These are phyloP conservation scores for Phoma sp. DNA, from an alignment of 2,329 filamentous ascomycete species.

Conservation along the genomic window DNA sequence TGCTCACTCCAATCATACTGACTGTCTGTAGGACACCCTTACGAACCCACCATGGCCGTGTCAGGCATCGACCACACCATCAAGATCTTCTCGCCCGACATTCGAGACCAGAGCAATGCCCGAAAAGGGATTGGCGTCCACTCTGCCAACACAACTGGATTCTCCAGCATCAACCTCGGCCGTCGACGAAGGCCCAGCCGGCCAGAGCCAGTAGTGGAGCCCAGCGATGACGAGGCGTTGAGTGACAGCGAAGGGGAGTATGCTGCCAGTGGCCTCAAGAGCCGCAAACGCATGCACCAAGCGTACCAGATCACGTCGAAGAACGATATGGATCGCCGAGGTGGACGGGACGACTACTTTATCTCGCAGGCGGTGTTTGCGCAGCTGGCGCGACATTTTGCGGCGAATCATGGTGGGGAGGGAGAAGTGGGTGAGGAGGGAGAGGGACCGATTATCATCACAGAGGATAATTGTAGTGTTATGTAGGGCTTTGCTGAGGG, in stretches of 20 bases:
- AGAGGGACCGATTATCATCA: conserved; percentile 35
- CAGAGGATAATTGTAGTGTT: conserved; percentile 41
- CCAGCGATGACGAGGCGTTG: conserved; percentile 13
- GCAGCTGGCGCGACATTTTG: conserved; percentile 46
- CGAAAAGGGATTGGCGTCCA: conserved; percentile 65
- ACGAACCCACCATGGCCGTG: conserved; percentile 71
- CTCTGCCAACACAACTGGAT: conserved; percentile 52
- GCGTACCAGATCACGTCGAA: conserved; percentile 68
- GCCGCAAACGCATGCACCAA: conserved; percentile 66
- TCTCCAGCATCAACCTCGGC: conserved; percentile 50
- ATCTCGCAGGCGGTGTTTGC: conserved; percentile 57
- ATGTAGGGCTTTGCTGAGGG: conserved; percentile 23
- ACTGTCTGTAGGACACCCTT: conserved; percentile 63
- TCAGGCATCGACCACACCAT: conserved; percentile 73
- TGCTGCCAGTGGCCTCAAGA: conserved; percentile 58
- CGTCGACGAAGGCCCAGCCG: conserved; percentile 23
- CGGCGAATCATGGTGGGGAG: conserved; percentile 27
- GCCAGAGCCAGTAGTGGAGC: conserved; percentile 11
- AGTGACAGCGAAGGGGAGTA: conserved; percentile 50
- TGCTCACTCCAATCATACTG: neutral
- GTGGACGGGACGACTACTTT: conserved; percentile 64
- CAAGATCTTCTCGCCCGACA: conserved; percentile 72
- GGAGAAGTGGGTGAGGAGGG: conserved; percentile 30
- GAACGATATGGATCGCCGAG: conserved; percentile 67
- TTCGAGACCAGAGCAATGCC: conserved; percentile 63